Evolutionary conservation across 1,139 yeast genomes (phyloP), one percentile per base, ranked within the genome.

Genomic region (Eremothecium sinecaudum): DNA sequence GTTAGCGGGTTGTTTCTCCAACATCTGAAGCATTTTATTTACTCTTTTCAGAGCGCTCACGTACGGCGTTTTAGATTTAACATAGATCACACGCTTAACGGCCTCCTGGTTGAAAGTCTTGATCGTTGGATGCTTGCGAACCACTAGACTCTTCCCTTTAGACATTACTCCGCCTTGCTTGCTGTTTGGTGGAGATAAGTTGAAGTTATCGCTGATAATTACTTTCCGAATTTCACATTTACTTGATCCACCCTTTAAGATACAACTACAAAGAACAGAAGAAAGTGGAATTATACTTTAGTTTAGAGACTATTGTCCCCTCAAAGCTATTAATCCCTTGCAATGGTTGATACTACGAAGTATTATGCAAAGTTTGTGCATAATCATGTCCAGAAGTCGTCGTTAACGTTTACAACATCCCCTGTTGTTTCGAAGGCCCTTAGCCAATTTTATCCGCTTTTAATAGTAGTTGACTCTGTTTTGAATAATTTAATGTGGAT

Each of bases 41-140:
- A 75, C 65, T 35, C 77, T 61, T 48, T 79, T 79, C 23, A 78
- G 43, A 0, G 78, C 81, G 12, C 82, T 68, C 4, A 78, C 59
- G 46, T 61, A 78, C 1, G 87, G 84, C 1, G 84, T 75, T 2
- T 55, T 51, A 5, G 74, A 58, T 48, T 77, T 76, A 24, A 79
- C 66, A 35, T 73, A 66, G 14, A 76, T 61, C 1, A 70, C 66
- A 0, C 75, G 66, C 20, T 71, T 71, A 4, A 64, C 44, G 27
- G 45, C 42, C 33, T 48, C 47, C 35, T 49, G 51, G 5, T 51
- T 42, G 12, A 47, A 34, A 8, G 41, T 35, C 39, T 56, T 56
- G 5, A 51, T 36, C 3, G 57, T 44, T 2, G 61, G 55, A 21
- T 41, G 50, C 30, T 46, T 50, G 24, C 39, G 43, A 2, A 52